These are phyloP conservation scores for Dioszegia aurantiaca DNA, from an alignment of 768 basidiomycete species.

Conservation along the genomic window DNA sequence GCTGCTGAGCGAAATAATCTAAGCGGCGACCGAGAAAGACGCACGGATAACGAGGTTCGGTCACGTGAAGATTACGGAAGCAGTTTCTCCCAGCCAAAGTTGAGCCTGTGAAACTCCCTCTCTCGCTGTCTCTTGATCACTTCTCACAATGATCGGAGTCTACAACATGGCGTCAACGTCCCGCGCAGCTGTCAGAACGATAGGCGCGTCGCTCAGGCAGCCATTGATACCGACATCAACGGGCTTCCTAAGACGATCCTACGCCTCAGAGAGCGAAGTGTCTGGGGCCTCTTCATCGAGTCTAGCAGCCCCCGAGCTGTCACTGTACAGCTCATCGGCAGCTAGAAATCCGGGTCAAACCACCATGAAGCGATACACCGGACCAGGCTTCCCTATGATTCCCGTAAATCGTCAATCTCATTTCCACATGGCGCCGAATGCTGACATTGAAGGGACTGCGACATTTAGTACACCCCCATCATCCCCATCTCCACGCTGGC, in stretches of 20 bases:
- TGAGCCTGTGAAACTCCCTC: conserved; percentile 1
- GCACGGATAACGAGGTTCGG: neutral
- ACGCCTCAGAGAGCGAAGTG: conserved; percentile 22
- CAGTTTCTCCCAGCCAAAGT: neutral
- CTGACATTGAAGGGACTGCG: conserved; percentile 59
- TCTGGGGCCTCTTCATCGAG: neutral
- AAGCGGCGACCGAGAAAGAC: neutral
- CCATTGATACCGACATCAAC: conserved; percentile 2
- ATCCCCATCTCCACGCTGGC: conserved; percentile 70
- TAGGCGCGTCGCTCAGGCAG: neutral
- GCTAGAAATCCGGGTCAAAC: conserved; percentile 24
- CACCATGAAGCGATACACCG: conserved; percentile 42
- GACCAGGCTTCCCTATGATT: conserved; percentile 48
- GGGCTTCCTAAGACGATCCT: neutral
- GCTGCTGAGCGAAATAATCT: too few species aligned
- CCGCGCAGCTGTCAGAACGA: neutral
- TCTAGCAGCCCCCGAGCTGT: conserved; percentile 19
- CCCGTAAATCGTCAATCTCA: conserved; percentile 31
- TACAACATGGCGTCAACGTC: conserved; percentile 5
- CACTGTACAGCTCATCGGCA: conserved; percentile 22
- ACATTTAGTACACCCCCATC: conserved; percentile 77
- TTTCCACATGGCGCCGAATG: neutral
- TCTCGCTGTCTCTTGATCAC: neutral
- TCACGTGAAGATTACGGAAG: conserved; percentile 4
- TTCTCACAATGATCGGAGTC: neutral